Percentiles rank a stretch among this genome's conserved stretches.
These are phyloP conservation scores for Mucor racemosus DNA, from an alignment of 371 early-diverging fungal genomes.

Conservation along the genomic window DNA sequence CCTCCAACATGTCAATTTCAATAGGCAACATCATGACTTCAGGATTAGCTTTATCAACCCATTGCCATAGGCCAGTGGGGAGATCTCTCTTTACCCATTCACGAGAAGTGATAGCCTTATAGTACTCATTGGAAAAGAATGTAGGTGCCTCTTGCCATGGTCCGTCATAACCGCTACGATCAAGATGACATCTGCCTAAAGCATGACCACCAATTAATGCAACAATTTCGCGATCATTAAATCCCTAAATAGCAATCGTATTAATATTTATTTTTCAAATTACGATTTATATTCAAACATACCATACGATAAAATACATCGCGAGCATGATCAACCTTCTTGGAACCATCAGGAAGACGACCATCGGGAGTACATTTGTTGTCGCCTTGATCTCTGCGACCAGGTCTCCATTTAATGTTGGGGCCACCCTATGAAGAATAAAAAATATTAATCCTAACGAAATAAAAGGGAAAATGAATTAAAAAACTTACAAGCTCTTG, in stretches of 20 bases:
- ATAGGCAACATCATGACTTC: slow-evolving; percentile 88
- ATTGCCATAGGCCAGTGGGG: slow-evolving; percentile 77
- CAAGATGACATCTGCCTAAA: slow-evolving; percentile 94
- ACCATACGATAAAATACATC: slow-evolving; percentile 77
- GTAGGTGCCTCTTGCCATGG: slow-evolving; percentile 92
- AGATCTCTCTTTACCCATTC: slow-evolving; percentile 81
- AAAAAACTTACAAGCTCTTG: slow-evolving; percentile 25
- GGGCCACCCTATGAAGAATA: slow-evolving; percentile 64
- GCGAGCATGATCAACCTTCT: slow-evolving; percentile 66
- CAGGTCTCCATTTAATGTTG: slow-evolving; percentile 76
- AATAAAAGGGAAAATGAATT: not conserved
- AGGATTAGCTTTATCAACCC: slow-evolving; percentile 64
- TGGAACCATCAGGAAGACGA: slow-evolving; percentile 83
- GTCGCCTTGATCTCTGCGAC: slow-evolving; percentile 68
- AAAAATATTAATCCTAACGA: not conserved
- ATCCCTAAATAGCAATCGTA: slow-evolving; percentile 43
- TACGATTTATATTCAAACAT: not conserved
- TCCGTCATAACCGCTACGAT: slow-evolving; percentile 88
- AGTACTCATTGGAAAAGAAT: slow-evolving; percentile 89
- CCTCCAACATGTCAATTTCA: slow-evolving; percentile 74
- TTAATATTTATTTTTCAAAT: not conserved
- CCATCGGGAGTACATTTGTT: slow-evolving; percentile 74
- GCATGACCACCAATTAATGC: slow-evolving; percentile 93
- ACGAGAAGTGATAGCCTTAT: slow-evolving; percentile 74
- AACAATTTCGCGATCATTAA: slow-evolving; percentile 95